Base-by-base conservation (phyloP, 2,329 filamentous ascomycete species). In the Colletotrichum lini region DNA sequence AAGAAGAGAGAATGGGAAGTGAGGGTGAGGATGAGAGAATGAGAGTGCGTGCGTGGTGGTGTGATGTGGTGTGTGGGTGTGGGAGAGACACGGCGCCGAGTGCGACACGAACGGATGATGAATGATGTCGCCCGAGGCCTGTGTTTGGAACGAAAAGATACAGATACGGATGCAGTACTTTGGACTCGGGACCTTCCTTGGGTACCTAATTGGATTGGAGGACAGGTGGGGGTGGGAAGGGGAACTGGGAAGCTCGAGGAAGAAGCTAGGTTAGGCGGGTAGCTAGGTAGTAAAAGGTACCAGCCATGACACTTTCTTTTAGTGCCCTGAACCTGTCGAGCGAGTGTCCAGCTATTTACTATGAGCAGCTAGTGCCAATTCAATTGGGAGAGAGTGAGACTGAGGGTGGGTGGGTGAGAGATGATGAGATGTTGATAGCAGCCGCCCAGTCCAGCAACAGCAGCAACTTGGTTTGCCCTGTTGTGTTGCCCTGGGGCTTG, bases 81-180 rank as follows among this genome's bases (percentile, higher is more conserved):
- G 49, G 60, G 50, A 65, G 60, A 52, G 40, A 61, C 58, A 63
- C 40, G 47, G 53, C 35, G 35, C 53, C 50, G 47, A 52, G 44
- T 57, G 65, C 53, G 61, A 53, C 45, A 26, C 38, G 30, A 57
- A 21, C 35, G 60, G 16, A 65, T 70, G 67, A 66, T 70, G 67
- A 70, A 70, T 61, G 67, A 70, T 62, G 60, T 63, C 60, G 60
- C 30, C 35, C 45, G 16, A 53, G 59, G 50, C 47, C 60, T 58
- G 68, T 53, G 57, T 67, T 58, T 58, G 54, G 67, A 38, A 38
- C 35, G 8, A 35, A 56, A 44, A 15, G 35, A 59, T 38, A 56
- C 56, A 61, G 35, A 10, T 38, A 10, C 35, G 35, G 35, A 38
- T 10, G 35, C 35, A 38, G 35, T 38, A 10, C 30, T 35, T 9